A percentile compares a stretch with the other conserved stretches of the same genome.
Evolutionary conservation across 768 basidiomycete species (phyloP).

Genomic region (Pholiota microspora): DNA sequence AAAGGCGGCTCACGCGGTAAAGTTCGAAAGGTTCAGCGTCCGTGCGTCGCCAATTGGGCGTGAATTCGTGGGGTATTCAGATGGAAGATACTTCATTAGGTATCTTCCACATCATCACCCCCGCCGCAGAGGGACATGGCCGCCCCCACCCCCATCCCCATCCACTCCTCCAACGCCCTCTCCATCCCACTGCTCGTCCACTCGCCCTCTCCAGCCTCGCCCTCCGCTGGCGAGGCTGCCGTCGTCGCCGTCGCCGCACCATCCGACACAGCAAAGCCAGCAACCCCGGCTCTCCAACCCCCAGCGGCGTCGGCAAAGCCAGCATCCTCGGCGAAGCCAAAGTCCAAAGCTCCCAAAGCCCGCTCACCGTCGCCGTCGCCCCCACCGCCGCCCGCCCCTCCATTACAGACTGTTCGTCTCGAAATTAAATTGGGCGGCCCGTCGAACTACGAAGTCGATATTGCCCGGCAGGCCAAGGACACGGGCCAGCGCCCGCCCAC

Average conservation of each 20-base stretch:
- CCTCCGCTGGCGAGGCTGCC: conserved; percentile 14
- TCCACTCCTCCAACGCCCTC: conserved; percentile 19
- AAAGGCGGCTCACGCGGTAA: conserved; percentile 25
- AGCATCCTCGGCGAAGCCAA: conserved; percentile 24
- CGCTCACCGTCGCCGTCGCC: conserved; percentile 52
- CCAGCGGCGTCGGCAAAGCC: conserved; percentile 23
- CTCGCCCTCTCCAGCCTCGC: conserved; percentile 24
- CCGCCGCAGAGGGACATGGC: conserved; percentile 17
- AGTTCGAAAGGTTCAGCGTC: conserved; percentile 18
- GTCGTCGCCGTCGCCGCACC: conserved; percentile 20
- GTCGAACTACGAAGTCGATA: conserved; percentile 72
- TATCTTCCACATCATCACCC: conserved; percentile 24
- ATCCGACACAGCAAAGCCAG: background rate
- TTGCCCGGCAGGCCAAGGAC: conserved; percentile 52
- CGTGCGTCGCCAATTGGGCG: conserved; percentile 24
- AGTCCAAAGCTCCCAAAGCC: conserved; percentile 28
- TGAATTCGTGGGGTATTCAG: conserved; percentile 10
- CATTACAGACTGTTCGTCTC: conserved; percentile 63
- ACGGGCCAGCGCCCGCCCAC: conserved; percentile 66
- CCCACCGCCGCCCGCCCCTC: conserved; percentile 52
- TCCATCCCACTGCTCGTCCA: conserved; percentile 31
- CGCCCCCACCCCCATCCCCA: conserved; percentile 13
- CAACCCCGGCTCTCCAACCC: conserved; percentile 4
- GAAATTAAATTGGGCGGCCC: conserved; percentile 72
- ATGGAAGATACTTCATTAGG: conserved; percentile 18